Conservation (phyloP, 164 flowering plant species). For the Umbellularia californica region DNA sequence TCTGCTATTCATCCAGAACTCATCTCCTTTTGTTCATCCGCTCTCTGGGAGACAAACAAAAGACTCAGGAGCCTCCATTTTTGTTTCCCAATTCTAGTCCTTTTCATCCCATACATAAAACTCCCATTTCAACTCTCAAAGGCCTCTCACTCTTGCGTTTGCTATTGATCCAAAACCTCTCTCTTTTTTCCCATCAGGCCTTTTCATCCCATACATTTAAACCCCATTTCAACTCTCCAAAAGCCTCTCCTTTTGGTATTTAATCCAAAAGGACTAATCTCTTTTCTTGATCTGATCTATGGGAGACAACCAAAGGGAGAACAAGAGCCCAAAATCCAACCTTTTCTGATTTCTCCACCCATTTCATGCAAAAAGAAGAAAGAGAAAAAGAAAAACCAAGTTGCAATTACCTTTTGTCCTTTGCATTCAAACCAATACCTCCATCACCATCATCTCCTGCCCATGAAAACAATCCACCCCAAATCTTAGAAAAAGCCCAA, state of each 20-base stretch:
- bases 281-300: not conserved
- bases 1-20: not conserved
- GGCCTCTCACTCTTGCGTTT: not conserved
- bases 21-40: not conserved
- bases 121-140: not conserved
- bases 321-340: no score
- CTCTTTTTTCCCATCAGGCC: not conserved
- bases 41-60: no score
- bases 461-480: not conserved
- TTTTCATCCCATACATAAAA: no score
- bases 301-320: no score
- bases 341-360: not conserved
- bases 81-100: not conserved
- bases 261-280: not conserved
- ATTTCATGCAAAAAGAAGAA: not conserved
- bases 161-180: not conserved
- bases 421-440: not conserved
- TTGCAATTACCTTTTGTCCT: not conserved
- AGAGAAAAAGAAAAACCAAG: not conserved
- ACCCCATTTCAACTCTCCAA: not conserved
- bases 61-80: no score
- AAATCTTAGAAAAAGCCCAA: not conserved
- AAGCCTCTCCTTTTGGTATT: not conserved
- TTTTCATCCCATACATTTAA: not conserved
- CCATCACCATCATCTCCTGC: not conserved